Evolutionary conservation across 2,329 filamentous ascomycete genomes (phyloP), one percentile per base, ranked within the genome.

Genomic region (Cladophialophora bantiana): DNA sequence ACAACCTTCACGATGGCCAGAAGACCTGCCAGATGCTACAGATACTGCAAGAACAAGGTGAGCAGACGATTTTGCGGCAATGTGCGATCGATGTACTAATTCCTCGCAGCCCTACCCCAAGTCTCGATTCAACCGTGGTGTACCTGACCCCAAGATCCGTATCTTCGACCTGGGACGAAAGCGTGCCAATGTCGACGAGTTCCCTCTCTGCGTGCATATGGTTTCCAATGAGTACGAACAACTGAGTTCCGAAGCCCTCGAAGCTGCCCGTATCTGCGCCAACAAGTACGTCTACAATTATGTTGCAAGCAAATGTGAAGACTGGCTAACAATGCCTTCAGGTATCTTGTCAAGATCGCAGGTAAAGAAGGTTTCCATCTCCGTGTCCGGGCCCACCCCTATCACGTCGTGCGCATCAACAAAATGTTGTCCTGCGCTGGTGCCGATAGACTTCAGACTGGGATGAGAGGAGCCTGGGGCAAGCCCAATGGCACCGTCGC

Each of bases 31-130:
- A 92, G 95, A 88, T 99, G 95, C 88, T 99, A 97, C 90, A 91
- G 95, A 82, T 99, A 99, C 92, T 99, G 95, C 94, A 99, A 99
- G 93, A 99, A 98, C 91, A 97, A 97, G 93, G 93, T 96, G 82
- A 85, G 90, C 84, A 36, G 31, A 45, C n/a, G n/a, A 50, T 20
- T 55, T 55, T 36, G 12, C 32, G 31, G 7, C 53, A 34, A 20
- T 35, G 31, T 36, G 31, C 53, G 53, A 32, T 35, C 6, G 9
- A 40, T 52, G 10, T 35, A 56, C 64, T 69, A 54, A 69, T 62
- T 26, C 9, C 4, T 53, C 48, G 32, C 57, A 95, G 91, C 93
- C 94, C 84, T 98, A 97, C 86, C 95, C 95, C 78, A 99, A 99
- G 91, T 97, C 94, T 78, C 93, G 95, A 80, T 99, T 98, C 92